Percentiles rank a stretch among this genome's conserved stretches.
Evolutionary conservation across 1,284 basidiomycete genomes (phyloP).

Genomic region (Malassezia pachydermatis): DNA sequence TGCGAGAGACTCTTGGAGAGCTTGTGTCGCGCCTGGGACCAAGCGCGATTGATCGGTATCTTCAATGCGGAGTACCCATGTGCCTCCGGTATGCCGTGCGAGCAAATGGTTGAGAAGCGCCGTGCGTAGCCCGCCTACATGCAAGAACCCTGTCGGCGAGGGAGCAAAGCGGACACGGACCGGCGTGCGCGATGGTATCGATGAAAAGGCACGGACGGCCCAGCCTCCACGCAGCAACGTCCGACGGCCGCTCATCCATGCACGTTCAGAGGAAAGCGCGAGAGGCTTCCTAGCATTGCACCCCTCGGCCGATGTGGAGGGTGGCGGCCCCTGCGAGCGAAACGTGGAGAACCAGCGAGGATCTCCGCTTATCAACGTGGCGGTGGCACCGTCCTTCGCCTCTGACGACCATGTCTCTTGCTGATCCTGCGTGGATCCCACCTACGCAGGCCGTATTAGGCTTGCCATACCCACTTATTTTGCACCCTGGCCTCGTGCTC

Average conservation of each 20-base stretch:
- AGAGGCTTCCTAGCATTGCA: too few species aligned
- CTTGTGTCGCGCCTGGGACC: constrained; percentile 73
- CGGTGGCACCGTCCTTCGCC: too few species aligned
- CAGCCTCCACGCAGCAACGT: too few species aligned
- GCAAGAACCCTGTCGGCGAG: constrained; percentile 85
- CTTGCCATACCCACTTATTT: constrained; percentile 41
- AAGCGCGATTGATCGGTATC: constrained; percentile 65
- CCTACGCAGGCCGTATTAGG: constrained; percentile 36
- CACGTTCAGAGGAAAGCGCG: too few species aligned
- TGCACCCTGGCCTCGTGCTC: constrained; percentile 44
- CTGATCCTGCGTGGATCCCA: constrained; percentile 19
- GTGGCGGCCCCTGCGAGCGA: too few species aligned
- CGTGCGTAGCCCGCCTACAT: constrained; percentile 90
- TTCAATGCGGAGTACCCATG: constrained; percentile 84
- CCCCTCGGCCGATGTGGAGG: too few species aligned
- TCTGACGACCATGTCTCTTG: background rate
- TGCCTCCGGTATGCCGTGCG: constrained; percentile 67
- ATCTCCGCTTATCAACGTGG: too few species aligned
- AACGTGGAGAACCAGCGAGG: too few species aligned
- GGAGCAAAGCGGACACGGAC: constrained; percentile 74
- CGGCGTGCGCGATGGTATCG: background rate
- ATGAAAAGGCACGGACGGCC: too few species aligned
- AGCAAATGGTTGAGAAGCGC: constrained; percentile 86
- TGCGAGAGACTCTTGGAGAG: constrained; percentile 63
- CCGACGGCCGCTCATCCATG: too few species aligned